A percentile compares a stretch with the other conserved stretches of the same genome.
Evolutionary conservation across 2,329 filamentous ascomycete species (phyloP).

Genomic region (Aspergillus pseudotamarii): DNA sequence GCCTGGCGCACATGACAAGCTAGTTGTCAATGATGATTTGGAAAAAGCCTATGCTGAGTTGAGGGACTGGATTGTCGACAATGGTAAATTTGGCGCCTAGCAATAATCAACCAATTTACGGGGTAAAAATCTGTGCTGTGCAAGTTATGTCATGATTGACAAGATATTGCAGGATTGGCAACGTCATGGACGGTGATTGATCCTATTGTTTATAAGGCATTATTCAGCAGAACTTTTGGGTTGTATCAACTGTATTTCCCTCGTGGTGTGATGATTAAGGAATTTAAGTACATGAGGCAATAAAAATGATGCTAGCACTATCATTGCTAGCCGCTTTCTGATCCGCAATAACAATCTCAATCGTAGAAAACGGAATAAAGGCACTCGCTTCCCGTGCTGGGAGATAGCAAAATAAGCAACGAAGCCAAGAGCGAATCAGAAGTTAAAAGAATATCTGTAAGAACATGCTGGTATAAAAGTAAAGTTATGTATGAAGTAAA

Average conservation of each 20-base stretch:
- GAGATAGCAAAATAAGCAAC: slow-evolving; percentile 24
- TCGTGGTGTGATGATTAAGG: slow-evolving; percentile 34
- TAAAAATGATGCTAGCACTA: slow-evolving; percentile 29
- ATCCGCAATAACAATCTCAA: slow-evolving; percentile 28
- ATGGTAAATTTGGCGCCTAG: slow-evolving; percentile 36
- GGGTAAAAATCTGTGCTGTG: neutral
- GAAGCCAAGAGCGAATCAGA: slow-evolving; percentile 28
- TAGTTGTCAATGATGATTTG: slow-evolving; percentile 68
- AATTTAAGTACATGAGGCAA: slow-evolving; percentile 41
- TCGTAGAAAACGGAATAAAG: slow-evolving; percentile 29
- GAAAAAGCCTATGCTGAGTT: slow-evolving; percentile 59
- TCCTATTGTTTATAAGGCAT: slow-evolving; percentile 5
- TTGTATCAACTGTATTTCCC: slow-evolving; percentile 24
- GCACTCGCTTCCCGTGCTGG: slow-evolving; percentile 22
- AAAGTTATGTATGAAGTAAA: slow-evolving; percentile 27
- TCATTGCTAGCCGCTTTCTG: slow-evolving; percentile 31
- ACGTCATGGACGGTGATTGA: neutral
- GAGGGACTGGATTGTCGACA: slow-evolving; percentile 55
- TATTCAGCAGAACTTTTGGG: neutral
- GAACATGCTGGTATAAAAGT: slow-evolving; percentile 36
- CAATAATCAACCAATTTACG: slow-evolving; percentile 18
- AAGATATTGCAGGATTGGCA: neutral
- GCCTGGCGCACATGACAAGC: slow-evolving; percentile 66
- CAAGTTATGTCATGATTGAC: neutral
- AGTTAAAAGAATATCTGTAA: slow-evolving; percentile 44